phyloP scores from a whole-genome alignment of 331 rosid genomes.

The Pyracantha coccinea region DNA sequence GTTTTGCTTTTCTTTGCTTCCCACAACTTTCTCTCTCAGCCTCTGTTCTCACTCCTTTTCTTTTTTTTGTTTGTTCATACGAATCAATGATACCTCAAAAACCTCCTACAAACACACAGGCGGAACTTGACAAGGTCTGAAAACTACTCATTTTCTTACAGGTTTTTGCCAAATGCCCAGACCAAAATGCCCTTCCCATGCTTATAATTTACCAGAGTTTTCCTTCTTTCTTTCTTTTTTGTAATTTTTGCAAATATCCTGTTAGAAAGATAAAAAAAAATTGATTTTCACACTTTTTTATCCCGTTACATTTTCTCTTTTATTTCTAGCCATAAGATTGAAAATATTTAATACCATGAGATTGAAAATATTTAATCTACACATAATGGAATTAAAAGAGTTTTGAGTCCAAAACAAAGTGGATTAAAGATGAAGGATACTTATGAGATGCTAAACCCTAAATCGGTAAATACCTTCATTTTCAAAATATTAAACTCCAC shows the following conservation, averaged over 20 bases:
- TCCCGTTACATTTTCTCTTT: too few species aligned
- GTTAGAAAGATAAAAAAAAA: neutral
- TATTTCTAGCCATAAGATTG: too few species aligned
- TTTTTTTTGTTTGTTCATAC: constrained; percentile 18
- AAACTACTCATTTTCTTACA: constrained; percentile 6
- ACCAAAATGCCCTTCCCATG: constrained; percentile 19
- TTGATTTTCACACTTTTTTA: neutral
- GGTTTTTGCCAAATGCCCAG: neutral
- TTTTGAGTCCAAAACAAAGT: too few species aligned
- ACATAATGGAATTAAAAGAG: too few species aligned
- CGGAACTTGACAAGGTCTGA: neutral
- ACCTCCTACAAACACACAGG: neutral
- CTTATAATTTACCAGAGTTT: neutral
- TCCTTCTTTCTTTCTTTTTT: neutral
- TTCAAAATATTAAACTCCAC: neutral
- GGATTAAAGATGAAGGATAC: too few species aligned
- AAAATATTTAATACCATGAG: too few species aligned
- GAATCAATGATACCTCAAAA: constrained; percentile 16
- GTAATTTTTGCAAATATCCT: neutral
- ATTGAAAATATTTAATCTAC: too few species aligned
- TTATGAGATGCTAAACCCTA: neutral
- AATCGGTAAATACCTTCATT: neutral
- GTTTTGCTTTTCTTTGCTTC: constrained; percentile 37
- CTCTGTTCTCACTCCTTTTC: constrained; percentile 3
- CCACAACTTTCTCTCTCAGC: constrained; percentile 36